A percentile compares a stretch with the other conserved stretches of the same genome.
Evolutionary conservation across 2,329 filamentous ascomycete genomes (phyloP).

Genomic region (Phoma sp.): DNA sequence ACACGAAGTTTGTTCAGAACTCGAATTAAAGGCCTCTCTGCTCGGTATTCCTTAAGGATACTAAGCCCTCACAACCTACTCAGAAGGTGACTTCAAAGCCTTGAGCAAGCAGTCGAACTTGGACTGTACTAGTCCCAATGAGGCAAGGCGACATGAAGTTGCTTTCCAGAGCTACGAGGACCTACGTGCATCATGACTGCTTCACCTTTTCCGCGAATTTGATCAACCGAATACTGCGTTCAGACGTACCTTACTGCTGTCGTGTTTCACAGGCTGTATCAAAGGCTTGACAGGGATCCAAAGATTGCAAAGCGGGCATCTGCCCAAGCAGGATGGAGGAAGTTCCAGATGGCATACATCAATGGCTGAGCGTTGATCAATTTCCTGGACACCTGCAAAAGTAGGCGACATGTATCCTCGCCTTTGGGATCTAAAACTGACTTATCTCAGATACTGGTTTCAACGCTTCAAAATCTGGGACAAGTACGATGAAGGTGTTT

Average conservation of each 20-base stretch:
- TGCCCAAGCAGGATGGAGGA: slow-evolving; percentile 24
- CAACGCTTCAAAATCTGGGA: slow-evolving; percentile 90
- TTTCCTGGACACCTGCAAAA: slow-evolving; percentile 87
- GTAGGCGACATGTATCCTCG: slow-evolving; percentile 56
- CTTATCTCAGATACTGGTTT: slow-evolving; percentile 79
- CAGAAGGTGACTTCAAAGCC: background rate
- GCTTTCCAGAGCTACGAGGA: slow-evolving; percentile 1
- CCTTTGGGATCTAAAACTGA: background rate
- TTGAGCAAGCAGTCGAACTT: background rate
- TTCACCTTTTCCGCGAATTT: background rate
- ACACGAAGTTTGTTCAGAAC: too few relatives aligned
- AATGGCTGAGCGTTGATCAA: slow-evolving; percentile 74
- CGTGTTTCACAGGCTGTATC: too few relatives aligned
- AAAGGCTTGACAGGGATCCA: background rate
- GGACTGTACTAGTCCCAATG: background rate
- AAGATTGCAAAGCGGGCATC: background rate
- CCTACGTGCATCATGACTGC: background rate
- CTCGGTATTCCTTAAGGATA: too few relatives aligned
- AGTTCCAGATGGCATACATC: slow-evolving; percentile 58
- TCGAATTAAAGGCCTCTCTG: too few relatives aligned
- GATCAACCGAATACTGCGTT: background rate
- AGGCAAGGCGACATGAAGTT: background rate
- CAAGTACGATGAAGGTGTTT: slow-evolving; percentile 84
- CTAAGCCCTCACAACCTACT: too few relatives aligned
- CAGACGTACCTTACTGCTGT: background rate